Conservation (phyloP, 208 protist genomes). For the Trypanosomatidae sp. region DNA sequence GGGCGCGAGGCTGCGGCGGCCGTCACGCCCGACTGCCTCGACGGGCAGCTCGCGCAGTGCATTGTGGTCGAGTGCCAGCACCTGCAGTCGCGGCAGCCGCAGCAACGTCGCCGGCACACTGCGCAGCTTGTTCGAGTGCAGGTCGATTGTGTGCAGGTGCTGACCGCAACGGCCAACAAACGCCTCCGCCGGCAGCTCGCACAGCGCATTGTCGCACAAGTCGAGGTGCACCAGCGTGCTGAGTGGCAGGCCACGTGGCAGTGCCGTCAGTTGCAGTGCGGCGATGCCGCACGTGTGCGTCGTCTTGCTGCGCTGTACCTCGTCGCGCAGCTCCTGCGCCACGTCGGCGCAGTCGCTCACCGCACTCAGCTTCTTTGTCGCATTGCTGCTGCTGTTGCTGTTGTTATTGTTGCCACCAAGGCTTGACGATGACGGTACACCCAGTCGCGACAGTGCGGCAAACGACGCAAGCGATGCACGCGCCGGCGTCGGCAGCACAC, state of each 20-base stretch:
- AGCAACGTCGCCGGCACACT: constrained; percentile 48
- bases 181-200: constrained; percentile 13
- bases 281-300: constrained; percentile 52
- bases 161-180: constrained; percentile 24
- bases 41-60: constrained; percentile 18
- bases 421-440: no score
- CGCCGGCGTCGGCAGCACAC: no score
- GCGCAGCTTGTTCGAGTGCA: constrained; percentile 52
- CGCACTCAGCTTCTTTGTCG: no score
- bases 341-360: no score
- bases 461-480: no score
- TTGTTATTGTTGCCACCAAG: no score
- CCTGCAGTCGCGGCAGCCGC: constrained; percentile 35
- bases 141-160: constrained; percentile 26
- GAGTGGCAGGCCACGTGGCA: constrained; percentile 25
- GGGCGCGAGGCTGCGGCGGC: constrained; percentile 17
- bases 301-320: constrained; percentile 6
- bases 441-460: no score
- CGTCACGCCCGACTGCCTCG: constrained; percentile 1
- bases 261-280: constrained; percentile 14
- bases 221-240: constrained; percentile 20
- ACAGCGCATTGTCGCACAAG: constrained; percentile 48
- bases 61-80: constrained; percentile 65
- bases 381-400: no score
- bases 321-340: no score